These are phyloP conservation scores for Daldinia sp. DNA, from an alignment of 2,329 filamentous ascomycete species.

Conservation along the genomic window DNA sequence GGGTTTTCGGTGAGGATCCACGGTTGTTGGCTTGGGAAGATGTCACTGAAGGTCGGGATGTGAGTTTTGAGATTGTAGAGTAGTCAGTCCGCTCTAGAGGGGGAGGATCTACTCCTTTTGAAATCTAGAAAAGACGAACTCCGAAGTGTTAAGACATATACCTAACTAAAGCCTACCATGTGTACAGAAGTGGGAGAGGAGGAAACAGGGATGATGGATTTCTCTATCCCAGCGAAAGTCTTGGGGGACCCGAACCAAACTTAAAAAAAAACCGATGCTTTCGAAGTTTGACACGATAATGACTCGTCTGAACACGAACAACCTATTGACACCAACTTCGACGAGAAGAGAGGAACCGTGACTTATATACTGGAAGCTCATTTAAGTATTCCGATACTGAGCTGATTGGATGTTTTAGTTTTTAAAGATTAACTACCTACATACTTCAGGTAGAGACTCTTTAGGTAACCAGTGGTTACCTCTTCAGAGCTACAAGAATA, in stretches of 20 bases:
- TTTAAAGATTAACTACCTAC: background rate
- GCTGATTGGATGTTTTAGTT: background rate
- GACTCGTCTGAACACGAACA: conserved; percentile 12
- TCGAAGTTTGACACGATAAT: conserved; percentile 14
- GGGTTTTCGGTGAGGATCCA: conserved; percentile 31
- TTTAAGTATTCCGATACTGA: background rate
- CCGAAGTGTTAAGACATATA: conserved; percentile 4
- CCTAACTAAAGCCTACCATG: too few relatives aligned
- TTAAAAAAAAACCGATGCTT: conserved; percentile 16
- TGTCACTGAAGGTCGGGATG: conserved; percentile 18
- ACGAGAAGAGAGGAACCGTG: background rate
- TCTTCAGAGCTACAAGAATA: background rate
- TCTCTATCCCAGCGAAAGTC: conserved; percentile 14
- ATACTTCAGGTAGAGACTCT: background rate
- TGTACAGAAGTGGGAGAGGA: background rate
- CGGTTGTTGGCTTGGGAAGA: conserved; percentile 26
- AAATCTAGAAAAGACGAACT: background rate
- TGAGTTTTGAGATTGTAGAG: conserved; percentile 11
- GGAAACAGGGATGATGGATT: background rate
- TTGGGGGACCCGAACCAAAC: conserved; percentile 9
- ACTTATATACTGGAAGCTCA: too few relatives aligned
- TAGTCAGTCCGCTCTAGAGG: background rate
- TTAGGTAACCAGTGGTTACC: background rate
- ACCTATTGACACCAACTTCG: background rate
- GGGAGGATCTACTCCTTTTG: background rate